phyloP scores from a whole-genome alignment of 2,329 filamentous ascomycete genomes.

The Arthrobotrys megalospora region DNA sequence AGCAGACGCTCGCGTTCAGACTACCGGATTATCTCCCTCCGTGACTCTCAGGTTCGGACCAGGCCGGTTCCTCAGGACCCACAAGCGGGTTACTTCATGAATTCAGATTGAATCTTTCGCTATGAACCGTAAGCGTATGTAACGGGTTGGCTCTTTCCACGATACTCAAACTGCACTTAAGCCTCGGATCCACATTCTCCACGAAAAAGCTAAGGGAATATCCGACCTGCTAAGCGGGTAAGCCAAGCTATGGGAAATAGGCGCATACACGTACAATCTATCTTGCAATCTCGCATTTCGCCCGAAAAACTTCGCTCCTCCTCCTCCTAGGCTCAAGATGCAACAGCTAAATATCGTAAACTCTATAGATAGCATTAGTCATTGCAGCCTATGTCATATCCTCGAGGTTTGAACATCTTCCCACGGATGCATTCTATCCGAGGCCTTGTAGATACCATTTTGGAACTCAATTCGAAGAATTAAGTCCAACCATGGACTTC shows the following conservation, averaged over 20 bases:
- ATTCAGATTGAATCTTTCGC: constrained; percentile 1
- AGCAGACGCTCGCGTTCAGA: background rate
- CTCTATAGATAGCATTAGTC: constrained; percentile 26
- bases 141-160: constrained; percentile 34
- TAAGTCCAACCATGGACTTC: background rate
- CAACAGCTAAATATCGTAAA: background rate
- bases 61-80: constrained; percentile 8
- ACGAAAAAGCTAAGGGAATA: constrained; percentile 28
- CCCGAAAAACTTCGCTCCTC: constrained; percentile 9
- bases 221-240: constrained; percentile 20
- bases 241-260: constrained; percentile 15
- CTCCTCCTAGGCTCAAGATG: background rate
- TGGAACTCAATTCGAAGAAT: background rate
- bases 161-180: background rate
- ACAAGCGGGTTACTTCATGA: background rate
- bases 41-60: constrained; percentile 13
- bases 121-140: constrained; percentile 13
- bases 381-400: constrained; percentile 4
- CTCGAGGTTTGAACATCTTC: background rate
- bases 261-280: too few species aligned
- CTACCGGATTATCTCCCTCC: constrained; percentile 60
- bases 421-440: constrained; percentile 57
- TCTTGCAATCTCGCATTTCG: constrained; percentile 4
- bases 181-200: constrained; percentile 47
- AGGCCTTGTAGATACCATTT: background rate